A percentile compares a stretch with the other conserved stretches of the same genome.
These are phyloP conservation scores for Erodium moschatum DNA, from an alignment of 441 rosid species.

Conservation along the genomic window DNA sequence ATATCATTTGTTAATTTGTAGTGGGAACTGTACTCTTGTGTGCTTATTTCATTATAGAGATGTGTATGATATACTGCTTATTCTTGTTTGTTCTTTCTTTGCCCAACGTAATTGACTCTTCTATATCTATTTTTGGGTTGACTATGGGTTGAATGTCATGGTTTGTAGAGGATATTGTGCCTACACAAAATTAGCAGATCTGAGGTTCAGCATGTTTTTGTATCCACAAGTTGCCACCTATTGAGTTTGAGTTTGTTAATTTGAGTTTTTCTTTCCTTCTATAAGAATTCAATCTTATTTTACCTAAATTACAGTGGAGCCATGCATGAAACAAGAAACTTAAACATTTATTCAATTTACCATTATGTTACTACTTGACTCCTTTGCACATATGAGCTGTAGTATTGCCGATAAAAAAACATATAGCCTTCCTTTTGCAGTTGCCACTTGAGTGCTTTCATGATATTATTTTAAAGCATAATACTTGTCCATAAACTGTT, in stretches of 20 bases:
- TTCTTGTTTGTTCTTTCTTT: neutral
- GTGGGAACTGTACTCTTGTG: slow-evolving; percentile 6
- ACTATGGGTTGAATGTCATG: neutral
- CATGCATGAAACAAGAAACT: neutral
- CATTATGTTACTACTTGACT: slow-evolving; percentile 1
- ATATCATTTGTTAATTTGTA: slow-evolving; percentile 5
- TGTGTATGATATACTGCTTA: neutral
- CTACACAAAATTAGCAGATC: slow-evolving; percentile 3
- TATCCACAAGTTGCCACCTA: neutral
- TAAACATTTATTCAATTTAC: slow-evolving; percentile 11
- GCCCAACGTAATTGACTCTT: neutral
- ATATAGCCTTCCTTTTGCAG: slow-evolving; percentile 4
- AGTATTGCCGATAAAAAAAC: neutral
- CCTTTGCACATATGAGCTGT: neutral
- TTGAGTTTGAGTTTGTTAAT: too few relatives aligned
- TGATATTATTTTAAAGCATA: neutral
- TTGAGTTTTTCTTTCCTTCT: too few relatives aligned
- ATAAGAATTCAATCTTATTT: neutral
- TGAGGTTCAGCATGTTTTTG: slow-evolving; percentile 2
- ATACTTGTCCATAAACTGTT: slow-evolving; percentile 4
- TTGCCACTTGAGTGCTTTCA: neutral
- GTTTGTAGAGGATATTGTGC: slow-evolving; percentile 1
- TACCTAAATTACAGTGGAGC: slow-evolving; percentile 2
- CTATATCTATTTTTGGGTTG: neutral
- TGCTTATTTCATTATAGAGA: neutral